A percentile compares a stretch with the other conserved stretches of the same genome.
phyloP scores from a whole-genome alignment of 495 filamentous ascomycete species.

The Neurospora intermedia region DNA sequence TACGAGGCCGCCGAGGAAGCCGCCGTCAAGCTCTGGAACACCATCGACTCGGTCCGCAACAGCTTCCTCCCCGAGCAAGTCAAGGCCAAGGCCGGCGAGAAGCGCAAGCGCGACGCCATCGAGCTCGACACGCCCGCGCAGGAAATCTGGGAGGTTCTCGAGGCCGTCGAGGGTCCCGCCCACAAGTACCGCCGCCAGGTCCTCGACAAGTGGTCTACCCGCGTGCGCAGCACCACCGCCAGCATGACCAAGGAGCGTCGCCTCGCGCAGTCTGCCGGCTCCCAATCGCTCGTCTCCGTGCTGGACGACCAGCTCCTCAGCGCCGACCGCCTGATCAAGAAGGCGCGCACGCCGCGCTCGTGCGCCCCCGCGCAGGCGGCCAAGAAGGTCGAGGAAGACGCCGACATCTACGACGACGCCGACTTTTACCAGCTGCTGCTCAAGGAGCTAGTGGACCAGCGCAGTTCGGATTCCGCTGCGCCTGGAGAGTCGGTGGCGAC shows the following conservation, averaged over 20 bases:
- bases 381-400: conserved; percentile 39
- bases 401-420: conserved; percentile 74
- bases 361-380: conserved; percentile 60
- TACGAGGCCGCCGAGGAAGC: conserved; percentile 77
- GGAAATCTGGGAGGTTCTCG: conserved; percentile 66
- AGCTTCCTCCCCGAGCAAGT: conserved; percentile 31
- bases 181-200: conserved; percentile 39
- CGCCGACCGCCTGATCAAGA: conserved; percentile 52
- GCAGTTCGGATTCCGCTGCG: conserved; percentile 48
- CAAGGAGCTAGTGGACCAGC: conserved; percentile 83
- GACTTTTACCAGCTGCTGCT: conserved; percentile 88
- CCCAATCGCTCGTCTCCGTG: conserved; percentile 55
- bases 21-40: conserved; percentile 80
- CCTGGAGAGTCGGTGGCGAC: conserved; percentile 34
- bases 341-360: conserved; percentile 56
- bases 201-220: conserved; percentile 59
- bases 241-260: conserved; percentile 35
- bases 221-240: conserved; percentile 33
- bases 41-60: conserved; percentile 61
- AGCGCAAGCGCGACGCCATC: conserved; percentile 45
- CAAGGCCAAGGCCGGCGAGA: conserved; percentile 30
- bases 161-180: conserved; percentile 45
- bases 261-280: conserved; percentile 41
- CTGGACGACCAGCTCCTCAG: conserved; percentile 67
- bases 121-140: conserved; percentile 42